Percentiles rank a stretch among this genome's conserved stretches.
Conservation (phyloP, 257 asterid genomes). For the Leptodermis oblonga region DNA sequence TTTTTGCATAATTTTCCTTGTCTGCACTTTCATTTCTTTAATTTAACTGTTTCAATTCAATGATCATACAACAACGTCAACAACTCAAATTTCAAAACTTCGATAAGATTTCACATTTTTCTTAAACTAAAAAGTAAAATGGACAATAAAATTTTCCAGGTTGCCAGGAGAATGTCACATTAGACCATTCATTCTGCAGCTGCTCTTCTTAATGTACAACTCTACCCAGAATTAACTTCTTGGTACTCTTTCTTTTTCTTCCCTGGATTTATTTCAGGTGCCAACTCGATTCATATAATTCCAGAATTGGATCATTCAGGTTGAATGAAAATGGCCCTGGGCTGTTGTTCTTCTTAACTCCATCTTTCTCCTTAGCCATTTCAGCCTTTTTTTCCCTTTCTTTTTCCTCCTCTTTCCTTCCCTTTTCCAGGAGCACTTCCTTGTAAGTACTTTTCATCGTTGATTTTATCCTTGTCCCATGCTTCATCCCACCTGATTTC, state of each 20-base stretch:
- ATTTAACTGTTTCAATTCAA: no score
- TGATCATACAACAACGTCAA: no score
- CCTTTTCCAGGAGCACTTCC: conserved; percentile 42
- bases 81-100: no score
- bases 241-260: background rate
- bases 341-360: background rate
- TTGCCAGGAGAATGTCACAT: no score
- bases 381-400: background rate
- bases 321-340: background rate
- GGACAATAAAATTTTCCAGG: no score
- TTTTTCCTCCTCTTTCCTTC: conserved; percentile 21
- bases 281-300: conserved; percentile 32
- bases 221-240: no score
- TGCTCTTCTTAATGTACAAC: no score
- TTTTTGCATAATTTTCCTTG: no score
- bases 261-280: conserved; percentile 10
- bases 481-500: conserved; percentile 8
- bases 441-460: conserved; percentile 37
- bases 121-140: no score
- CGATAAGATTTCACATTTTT: no score
- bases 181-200: no score
- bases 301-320: conserved; percentile 18
- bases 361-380: background rate
- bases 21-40: no score
- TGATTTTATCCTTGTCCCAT: conserved; percentile 4